Percentiles rank a stretch among this genome's conserved stretches.
Conservation (phyloP, 192 early-diverging fungal genomes). For the Thamnidium elegans region DNA sequence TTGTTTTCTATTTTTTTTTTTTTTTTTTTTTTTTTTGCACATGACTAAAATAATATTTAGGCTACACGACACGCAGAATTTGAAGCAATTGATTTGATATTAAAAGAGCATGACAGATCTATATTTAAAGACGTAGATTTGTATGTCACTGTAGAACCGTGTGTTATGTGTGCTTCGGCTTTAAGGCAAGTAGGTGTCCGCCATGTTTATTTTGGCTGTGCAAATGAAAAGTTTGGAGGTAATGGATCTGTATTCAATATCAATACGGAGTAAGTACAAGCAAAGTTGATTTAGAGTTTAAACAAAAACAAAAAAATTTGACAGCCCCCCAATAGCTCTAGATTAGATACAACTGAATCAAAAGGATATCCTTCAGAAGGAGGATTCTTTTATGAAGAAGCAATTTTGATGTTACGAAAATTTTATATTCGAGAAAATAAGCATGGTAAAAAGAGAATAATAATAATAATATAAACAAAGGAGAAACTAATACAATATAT, state of each 20-base stretch:
- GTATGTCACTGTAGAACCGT: conserved; percentile 98
- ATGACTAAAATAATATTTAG: conserved; percentile 38
- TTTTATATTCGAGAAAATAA: conserved; percentile 95
- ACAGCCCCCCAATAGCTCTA: neutral
- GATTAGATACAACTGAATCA: conserved; percentile 26
- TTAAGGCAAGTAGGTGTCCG: conserved; percentile 76
- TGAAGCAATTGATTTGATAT: conserved; percentile 85
- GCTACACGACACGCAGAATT: conserved; percentile 94
- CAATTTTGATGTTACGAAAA: conserved; percentile 79
- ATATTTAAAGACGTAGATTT: conserved; percentile 55
- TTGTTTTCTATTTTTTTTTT: too few relatives aligned
- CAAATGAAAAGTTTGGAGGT: conserved; percentile 95
- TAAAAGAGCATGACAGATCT: conserved; percentile 27
- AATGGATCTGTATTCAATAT: conserved; percentile 88
- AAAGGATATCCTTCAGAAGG: conserved; percentile 57
- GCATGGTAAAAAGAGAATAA: conserved; percentile 53
- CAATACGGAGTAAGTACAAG: conserved; percentile 60
- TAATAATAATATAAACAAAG: neutral
- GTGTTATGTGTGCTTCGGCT: conserved; percentile 96
- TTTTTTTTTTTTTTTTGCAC: too few relatives aligned
- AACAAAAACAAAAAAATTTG: neutral
- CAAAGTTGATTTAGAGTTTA: neutral
- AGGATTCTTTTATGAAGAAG: conserved; percentile 75
- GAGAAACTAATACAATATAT: neutral
- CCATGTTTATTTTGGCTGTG: conserved; percentile 88